Evolutionary conservation across 2,329 filamentous ascomycete genomes (phyloP).

Genomic region (Trichoderma brevicompactum): DNA sequence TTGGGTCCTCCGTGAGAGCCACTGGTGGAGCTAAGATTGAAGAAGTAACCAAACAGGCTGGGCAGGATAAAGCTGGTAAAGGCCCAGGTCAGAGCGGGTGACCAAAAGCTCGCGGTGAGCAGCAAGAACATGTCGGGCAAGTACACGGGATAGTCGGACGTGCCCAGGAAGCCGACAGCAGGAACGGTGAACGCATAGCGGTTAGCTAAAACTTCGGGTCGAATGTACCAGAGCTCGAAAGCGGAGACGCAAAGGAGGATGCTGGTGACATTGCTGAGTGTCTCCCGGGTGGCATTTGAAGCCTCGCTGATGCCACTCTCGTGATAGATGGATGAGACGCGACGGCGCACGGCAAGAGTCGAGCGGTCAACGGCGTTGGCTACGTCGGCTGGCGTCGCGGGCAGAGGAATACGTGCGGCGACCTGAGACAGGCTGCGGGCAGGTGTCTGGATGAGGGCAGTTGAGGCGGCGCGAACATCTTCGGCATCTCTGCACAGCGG

Average conservation of each 20-base stretch:
- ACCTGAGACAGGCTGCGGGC: slow-evolving; percentile 59
- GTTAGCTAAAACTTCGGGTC: slow-evolving; percentile 71
- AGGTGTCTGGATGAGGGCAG: slow-evolving; percentile 55
- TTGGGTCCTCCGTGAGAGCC: slow-evolving; percentile 45
- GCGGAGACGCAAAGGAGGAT: slow-evolving; percentile 70
- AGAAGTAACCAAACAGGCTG: slow-evolving; percentile 77
- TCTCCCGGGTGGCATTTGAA: slow-evolving; percentile 68
- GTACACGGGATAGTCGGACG: slow-evolving; percentile 63
- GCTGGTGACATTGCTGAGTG: slow-evolving; percentile 71
- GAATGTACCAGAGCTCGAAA: slow-evolving; percentile 73
- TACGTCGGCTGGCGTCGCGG: slow-evolving; percentile 78
- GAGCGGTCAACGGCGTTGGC: slow-evolving; percentile 76
- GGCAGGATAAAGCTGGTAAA: slow-evolving; percentile 74
- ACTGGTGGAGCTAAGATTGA: slow-evolving; percentile 74
- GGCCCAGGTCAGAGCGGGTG: slow-evolving; percentile 75
- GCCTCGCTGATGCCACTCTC: slow-evolving; percentile 69
- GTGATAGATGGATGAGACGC: slow-evolving; percentile 66
- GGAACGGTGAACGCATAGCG: slow-evolving; percentile 75
- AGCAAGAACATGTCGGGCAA: slow-evolving; percentile 82
- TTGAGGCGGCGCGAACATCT: slow-evolving; percentile 44
- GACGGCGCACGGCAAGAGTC: slow-evolving; percentile 67
- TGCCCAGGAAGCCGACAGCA: slow-evolving; percentile 58
- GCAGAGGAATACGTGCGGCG: slow-evolving; percentile 68
- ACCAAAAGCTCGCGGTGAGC: slow-evolving; percentile 81
- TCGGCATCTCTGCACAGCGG: slow-evolving; percentile 36